A percentile compares a stretch with the other conserved stretches of the same genome.
These are phyloP conservation scores for Ceriops decandra DNA, from an alignment of 345 rosid species.

Conservation along the genomic window DNA sequence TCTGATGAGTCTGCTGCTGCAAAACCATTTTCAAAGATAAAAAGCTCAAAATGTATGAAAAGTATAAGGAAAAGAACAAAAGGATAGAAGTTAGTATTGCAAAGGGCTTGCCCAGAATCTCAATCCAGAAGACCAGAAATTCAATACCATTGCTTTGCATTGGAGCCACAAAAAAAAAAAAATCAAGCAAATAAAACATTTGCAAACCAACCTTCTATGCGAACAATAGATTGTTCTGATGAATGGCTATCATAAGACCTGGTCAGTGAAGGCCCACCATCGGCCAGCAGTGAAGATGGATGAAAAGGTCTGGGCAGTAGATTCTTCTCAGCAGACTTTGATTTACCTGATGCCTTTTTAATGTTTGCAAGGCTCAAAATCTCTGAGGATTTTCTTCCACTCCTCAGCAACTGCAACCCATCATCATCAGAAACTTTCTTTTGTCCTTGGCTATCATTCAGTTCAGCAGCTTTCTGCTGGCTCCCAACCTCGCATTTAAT, in stretches of 20 bases:
- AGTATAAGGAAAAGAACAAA: neutral
- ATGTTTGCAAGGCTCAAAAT: slow-evolving; percentile 5
- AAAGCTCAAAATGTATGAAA: neutral
- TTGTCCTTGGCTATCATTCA: slow-evolving; percentile 29
- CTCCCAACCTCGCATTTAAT: slow-evolving; percentile 22
- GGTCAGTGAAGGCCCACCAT: slow-evolving; percentile 26
- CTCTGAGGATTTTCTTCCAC: slow-evolving; percentile 16
- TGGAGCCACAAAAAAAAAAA: no score
- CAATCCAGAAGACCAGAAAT: neutral
- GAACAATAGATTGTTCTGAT: slow-evolving; percentile 24
- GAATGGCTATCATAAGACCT: slow-evolving; percentile 26
- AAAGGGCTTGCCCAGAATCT: neutral
- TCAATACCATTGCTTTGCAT: no score
- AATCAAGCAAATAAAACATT: neutral
- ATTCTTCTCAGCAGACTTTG: slow-evolving; percentile 30
- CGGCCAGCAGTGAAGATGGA: slow-evolving; percentile 21
- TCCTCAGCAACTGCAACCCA: slow-evolving; percentile 14
- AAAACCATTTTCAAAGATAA: slow-evolving; percentile 4
- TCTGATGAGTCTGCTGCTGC: slow-evolving; percentile 33
- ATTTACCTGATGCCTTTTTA: slow-evolving; percentile 21
- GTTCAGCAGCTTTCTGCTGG: slow-evolving; percentile 31
- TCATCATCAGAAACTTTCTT: slow-evolving; percentile 10
- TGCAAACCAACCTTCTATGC: slow-evolving; percentile 36
- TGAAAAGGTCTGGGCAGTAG: slow-evolving; percentile 30
- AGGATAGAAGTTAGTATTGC: neutral